These are phyloP conservation scores for Gaultheria prostrata DNA, from an alignment of 148 eudicot species.

Conservation along the genomic window DNA sequence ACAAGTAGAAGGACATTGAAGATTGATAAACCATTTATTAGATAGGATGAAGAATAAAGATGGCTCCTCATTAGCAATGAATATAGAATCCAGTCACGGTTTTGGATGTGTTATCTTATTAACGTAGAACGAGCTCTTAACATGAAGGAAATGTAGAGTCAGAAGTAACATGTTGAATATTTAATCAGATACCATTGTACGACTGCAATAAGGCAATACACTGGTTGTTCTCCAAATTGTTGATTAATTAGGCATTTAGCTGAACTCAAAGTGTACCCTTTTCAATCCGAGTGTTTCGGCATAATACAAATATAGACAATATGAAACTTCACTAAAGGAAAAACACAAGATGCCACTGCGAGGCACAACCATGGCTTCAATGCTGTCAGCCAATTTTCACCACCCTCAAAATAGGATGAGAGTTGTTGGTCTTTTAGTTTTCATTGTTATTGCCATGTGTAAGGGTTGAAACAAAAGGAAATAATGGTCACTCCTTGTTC, in stretches of 20 bases:
- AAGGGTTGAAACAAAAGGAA: too few species aligned
- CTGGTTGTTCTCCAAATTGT: conserved; percentile 10
- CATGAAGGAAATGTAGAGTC: too few species aligned
- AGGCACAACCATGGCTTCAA: background rate
- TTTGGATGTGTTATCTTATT: too few species aligned
- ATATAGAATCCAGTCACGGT: too few species aligned
- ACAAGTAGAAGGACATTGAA: too few species aligned
- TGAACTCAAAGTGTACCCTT: background rate
- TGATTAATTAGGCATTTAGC: conserved; percentile 15
- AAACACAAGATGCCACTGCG: background rate
- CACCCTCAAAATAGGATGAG: too few species aligned
- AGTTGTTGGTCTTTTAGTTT: too few species aligned
- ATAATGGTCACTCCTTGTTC: too few species aligned
- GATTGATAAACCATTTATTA: too few species aligned
- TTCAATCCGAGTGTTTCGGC: background rate
- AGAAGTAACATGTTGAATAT: background rate
- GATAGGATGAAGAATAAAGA: too few species aligned
- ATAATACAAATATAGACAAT: background rate
- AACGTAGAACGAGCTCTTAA: too few species aligned
- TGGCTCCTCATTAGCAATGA: too few species aligned
- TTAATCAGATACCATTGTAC: conserved; percentile 3
- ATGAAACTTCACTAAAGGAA: background rate
- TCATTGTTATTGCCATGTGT: background rate
- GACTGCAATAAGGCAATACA: background rate
- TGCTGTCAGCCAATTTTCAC: background rate